Percentiles rank a stretch among this genome's conserved stretches.
These are phyloP conservation scores for Solanum hybrid DNA, from an alignment of 305 asterid species.

Conservation along the genomic window DNA sequence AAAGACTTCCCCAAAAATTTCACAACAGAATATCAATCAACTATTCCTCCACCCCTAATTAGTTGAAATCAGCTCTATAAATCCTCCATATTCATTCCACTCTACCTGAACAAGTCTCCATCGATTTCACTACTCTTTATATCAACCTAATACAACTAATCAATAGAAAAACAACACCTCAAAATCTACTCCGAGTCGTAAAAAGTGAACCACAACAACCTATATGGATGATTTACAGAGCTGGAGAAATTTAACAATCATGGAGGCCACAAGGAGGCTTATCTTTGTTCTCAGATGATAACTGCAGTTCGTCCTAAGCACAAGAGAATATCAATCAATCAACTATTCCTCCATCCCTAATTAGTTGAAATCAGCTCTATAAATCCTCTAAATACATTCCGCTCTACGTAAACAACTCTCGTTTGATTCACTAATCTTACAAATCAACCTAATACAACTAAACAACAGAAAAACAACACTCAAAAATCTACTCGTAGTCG, in stretches of 20 bases:
- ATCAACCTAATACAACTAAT: background rate
- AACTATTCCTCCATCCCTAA: background rate
- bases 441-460: background rate
- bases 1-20: background rate
- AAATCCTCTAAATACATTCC: background rate
- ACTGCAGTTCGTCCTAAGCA: conserved; percentile 6
- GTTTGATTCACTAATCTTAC: background rate
- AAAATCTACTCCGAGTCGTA: background rate
- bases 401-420: background rate
- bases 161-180: background rate
- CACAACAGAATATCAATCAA: background rate
- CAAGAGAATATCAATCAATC: background rate
- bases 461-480: background rate
- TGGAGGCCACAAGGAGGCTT: conserved; percentile 26
- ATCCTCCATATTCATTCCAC: background rate
- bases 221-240: background rate
- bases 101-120: background rate
- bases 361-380: background rate
- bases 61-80: background rate
- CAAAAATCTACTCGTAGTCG: background rate
- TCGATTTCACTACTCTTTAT: background rate
- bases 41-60: background rate
- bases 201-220: background rate
- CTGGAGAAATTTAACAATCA: conserved; percentile 12
- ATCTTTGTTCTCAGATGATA: background rate